Base-by-base conservation (phyloP, 2,329 filamentous ascomycete genomes). In the Seiridium cupressi region DNA sequence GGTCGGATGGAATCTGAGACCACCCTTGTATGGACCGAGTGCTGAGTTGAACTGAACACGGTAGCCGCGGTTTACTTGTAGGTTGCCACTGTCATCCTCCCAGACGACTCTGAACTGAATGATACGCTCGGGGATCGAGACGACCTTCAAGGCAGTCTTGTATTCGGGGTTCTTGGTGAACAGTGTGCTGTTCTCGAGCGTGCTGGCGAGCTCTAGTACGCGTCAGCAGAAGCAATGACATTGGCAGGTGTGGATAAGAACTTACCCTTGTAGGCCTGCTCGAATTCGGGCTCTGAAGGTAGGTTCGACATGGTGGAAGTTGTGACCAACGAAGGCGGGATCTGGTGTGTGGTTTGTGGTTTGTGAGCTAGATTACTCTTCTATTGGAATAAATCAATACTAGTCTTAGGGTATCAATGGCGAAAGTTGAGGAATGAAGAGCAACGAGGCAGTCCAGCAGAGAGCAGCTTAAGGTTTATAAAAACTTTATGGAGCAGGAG, bases 21-120 rank as follows among this genome's bases (percentile, higher is more conserved):
- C 95, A 67, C 95, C 95, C 87, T 98, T 98, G 89, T 97, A 98
- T 57, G 95, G 95, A 60, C 95, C 95, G 31, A 98, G 89, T 51
- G 94, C 93, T 53, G 91, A 96, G 88, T 98, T 99, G 88, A 96
- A 98, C 81, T 98, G 95, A 54, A 99, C 94, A 71, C 95, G 91
- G 85, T 90, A 97, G 68, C 93, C 95, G 66, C 91, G 89, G 88
- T 97, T 97, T 80, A 97, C 89, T 80, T 96, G 91, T 70, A 93
- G 83, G 74, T 91, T 76, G 79, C 91, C 90, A 77, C 92, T 89
- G 84, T 98, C 95, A 77, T 97, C 88, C 79, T 97, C 93, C 95
- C 95, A 98, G 74, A 91, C 88, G 60, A 99, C 93, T 69, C 95
- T 90, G 89, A 99, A 99, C 81, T 98, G 93, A 76, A 98, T 91